These are phyloP conservation scores for Ophiostoma tasmaniense DNA, from an alignment of 2,329 filamentous ascomycete species.

Conservation along the genomic window DNA sequence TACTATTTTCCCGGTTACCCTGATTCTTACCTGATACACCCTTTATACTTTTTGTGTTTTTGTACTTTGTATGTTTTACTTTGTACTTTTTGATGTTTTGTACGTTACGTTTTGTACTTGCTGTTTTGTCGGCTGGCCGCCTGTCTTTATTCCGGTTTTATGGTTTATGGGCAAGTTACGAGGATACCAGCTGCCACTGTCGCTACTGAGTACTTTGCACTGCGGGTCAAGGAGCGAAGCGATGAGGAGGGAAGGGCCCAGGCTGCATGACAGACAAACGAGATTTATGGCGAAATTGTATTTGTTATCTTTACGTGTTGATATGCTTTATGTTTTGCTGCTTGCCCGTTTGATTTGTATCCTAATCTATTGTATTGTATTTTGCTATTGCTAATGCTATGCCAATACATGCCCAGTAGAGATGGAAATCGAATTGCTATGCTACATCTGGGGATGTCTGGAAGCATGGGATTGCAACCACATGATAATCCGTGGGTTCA, in stretches of 20 bases:
- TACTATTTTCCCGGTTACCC: constrained; percentile 2
- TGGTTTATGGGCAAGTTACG: constrained; percentile 17
- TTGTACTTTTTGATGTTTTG: not conserved
- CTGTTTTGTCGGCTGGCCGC: constrained; percentile 17
- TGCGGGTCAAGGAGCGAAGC: constrained; percentile 15
- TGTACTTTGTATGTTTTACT: not conserved
- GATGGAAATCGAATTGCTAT: not conserved
- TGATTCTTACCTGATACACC: constrained; percentile 5
- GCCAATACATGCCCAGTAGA: not conserved
- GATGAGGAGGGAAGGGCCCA: constrained; percentile 12
- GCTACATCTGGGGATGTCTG: not conserved
- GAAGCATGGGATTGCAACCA: not conserved
- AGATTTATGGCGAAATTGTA: constrained; percentile 13
- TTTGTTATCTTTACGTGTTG: not conserved
- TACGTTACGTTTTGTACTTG: not conserved
- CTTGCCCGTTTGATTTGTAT: not conserved
- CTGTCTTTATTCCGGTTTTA: constrained; percentile 13
- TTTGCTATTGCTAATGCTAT: not conserved
- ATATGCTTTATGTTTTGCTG: not conserved
- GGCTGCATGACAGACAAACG: constrained; percentile 20
- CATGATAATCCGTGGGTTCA: too few species aligned
- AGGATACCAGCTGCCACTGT: constrained; percentile 13
- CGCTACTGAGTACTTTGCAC: not conserved
- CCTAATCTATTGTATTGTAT: not conserved
- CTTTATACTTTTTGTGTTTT: not conserved